These are phyloP conservation scores for Amanita exitialis DNA, from an alignment of 768 basidiomycete species.

Conservation along the genomic window DNA sequence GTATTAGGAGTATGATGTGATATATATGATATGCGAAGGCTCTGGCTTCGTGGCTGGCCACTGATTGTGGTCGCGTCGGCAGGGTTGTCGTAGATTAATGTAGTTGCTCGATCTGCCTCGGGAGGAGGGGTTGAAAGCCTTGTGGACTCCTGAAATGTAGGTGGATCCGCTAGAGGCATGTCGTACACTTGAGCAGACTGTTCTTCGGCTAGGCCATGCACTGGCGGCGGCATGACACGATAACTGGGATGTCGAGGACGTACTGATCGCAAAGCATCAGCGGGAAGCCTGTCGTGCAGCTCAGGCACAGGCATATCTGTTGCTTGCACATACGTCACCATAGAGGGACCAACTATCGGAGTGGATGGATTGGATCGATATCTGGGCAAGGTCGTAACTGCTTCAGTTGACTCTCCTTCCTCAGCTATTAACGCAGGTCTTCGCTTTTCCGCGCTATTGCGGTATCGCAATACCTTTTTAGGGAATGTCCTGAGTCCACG, in stretches of 20 bases:
- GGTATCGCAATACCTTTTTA: slow-evolving; percentile 20
- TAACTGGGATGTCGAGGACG: slow-evolving; percentile 18
- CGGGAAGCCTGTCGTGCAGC: slow-evolving; percentile 12
- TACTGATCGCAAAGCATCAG: slow-evolving; percentile 6
- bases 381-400: slow-evolving; percentile 18
- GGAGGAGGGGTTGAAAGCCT: slow-evolving; percentile 7
- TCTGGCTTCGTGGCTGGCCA: slow-evolving; percentile 5
- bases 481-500: slow-evolving; percentile 24
- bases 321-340: slow-evolving; percentile 22
- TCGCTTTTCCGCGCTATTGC: slow-evolving; percentile 14
- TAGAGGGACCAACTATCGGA: slow-evolving; percentile 21
- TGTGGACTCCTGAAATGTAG: slow-evolving; percentile 12
- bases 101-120: slow-evolving; percentile 7
- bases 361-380: slow-evolving; percentile 30
- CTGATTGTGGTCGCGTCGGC: slow-evolving; percentile 2
- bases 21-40: slow-evolving; percentile 5
- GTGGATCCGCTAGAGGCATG: slow-evolving; percentile 7
- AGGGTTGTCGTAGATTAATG: slow-evolving; percentile 3
- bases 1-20: slow-evolving; percentile 6
- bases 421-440: slow-evolving; percentile 17
- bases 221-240: slow-evolving; percentile 21
- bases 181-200: slow-evolving; percentile 16
- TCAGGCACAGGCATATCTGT: slow-evolving; percentile 22
- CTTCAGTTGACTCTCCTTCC: slow-evolving; percentile 21
- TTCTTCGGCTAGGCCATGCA: slow-evolving; percentile 16